These are phyloP conservation scores for Moesziomyces sp. DNA, from an alignment of 1,284 basidiomycete species.

Conservation along the genomic window DNA sequence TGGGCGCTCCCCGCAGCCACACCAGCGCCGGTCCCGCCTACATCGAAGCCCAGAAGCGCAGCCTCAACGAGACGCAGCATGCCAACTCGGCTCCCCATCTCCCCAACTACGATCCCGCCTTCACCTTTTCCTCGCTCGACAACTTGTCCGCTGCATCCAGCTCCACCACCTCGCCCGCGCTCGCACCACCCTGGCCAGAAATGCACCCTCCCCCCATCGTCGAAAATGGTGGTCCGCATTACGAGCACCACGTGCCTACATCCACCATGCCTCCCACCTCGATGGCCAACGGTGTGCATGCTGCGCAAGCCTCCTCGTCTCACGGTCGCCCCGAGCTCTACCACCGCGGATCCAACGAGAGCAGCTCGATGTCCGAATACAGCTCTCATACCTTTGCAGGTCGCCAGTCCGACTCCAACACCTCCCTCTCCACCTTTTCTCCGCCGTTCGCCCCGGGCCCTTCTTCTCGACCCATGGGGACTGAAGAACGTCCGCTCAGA, in stretches of 20 bases:
- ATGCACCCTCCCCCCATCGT: neutral
- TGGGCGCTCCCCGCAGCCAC: slow-evolving; percentile 44
- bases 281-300: slow-evolving; percentile 4
- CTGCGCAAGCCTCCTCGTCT: neutral
- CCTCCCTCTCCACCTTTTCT: slow-evolving; percentile 26
- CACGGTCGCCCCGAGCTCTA: slow-evolving; percentile 27
- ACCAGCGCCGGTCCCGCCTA: slow-evolving; percentile 44
- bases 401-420: slow-evolving; percentile 19
- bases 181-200: slow-evolving; percentile 5
- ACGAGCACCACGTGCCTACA: slow-evolving; percentile 19
- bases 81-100: neutral
- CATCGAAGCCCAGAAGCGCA: slow-evolving; percentile 43
- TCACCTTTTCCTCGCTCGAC: slow-evolving; percentile 15
- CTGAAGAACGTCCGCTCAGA: slow-evolving; percentile 29
- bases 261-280: neutral
- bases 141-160: slow-evolving; percentile 1
- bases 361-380: slow-evolving; percentile 30
- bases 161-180: slow-evolving; percentile 7
- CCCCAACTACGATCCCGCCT: slow-evolving; percentile 10
- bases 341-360: slow-evolving; percentile 30
- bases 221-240: slow-evolving; percentile 10
- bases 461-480: slow-evolving; percentile 24
- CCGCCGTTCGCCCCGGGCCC: slow-evolving; percentile 20
- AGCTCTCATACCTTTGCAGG: slow-evolving; percentile 18
- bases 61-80: slow-evolving; percentile 17